Conservation (phyloP, 2,329 filamentous ascomycete genomes). For the Daldinia sp. region DNA sequence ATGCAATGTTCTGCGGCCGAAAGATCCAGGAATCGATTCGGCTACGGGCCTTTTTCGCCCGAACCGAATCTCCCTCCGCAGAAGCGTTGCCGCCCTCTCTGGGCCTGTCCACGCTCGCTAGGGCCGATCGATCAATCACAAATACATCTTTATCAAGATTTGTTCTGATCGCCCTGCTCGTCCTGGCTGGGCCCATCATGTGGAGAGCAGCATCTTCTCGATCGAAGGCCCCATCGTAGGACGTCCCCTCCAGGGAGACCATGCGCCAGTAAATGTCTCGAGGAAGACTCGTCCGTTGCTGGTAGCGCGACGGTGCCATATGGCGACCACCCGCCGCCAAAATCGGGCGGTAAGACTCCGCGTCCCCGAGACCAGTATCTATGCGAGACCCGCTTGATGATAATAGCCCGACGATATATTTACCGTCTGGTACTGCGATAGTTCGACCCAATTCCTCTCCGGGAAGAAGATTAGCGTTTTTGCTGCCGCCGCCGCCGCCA, state of each 20-base stretch:
- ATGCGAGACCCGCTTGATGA: not conserved
- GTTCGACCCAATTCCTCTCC: not conserved
- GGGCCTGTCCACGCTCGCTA: not conserved
- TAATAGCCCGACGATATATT: not conserved
- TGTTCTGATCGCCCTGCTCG: not conserved
- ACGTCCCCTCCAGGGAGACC: not conserved
- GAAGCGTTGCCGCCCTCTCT: not conserved
- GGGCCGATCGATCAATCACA: not conserved
- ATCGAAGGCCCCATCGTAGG: not conserved
- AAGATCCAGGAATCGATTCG: not conserved
- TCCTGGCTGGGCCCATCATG: not conserved
- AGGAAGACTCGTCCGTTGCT: not conserved
- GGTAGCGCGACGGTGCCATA: not conserved
- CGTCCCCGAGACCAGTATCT: not conserved
- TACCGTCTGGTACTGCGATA: not conserved
- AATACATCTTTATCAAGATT: slow-evolving; percentile 1
- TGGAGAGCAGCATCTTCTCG: no score
- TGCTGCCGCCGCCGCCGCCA: not conserved
- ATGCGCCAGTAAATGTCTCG: not conserved
- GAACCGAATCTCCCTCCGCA: not conserved
- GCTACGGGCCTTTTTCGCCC: not conserved
- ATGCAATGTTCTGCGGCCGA: not conserved
- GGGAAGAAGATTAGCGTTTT: not conserved
- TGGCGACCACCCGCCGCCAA: not conserved
- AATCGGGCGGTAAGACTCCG: not conserved